Base-by-base conservation (phyloP, 2,329 filamentous ascomycete genomes). In the Orbilia blumenaviensis region DNA sequence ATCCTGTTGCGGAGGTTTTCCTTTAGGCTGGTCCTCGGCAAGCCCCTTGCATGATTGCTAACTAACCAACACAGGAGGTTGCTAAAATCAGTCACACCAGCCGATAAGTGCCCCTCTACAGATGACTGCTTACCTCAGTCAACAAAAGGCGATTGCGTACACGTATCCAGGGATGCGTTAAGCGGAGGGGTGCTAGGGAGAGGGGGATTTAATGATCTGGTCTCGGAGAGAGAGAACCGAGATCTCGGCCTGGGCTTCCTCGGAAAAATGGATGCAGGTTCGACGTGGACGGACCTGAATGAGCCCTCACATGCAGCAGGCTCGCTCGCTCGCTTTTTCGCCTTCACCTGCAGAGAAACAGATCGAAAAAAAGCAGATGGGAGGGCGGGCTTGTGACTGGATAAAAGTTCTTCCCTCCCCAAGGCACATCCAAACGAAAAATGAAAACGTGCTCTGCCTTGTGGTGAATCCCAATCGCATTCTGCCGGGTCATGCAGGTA, bases 361-460 rank as follows among this genome's bases (percentile, higher is more conserved):
- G 29, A 23, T 23, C 29, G 29, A 56, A 56, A 56, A 5, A 36
- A 2, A 38, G 16, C 29, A 23, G 4, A 54, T 32, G 60, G n/a
- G 48, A 56, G 48, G 9, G n/a, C n/a, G 25, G 23, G 1, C 29
- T 56, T 38, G 1, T 66, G 62, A 66, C 36, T 66, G 62, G 62
- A 54, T 50, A 46, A 48, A 56, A 44, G 60, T 66, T 41, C 36
- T 64, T 67, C 52, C 58, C 63, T 52, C 63, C 50, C 23, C 63
- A 68, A 75, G 71, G 63, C 71, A 46, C 25, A 50, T 25, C 48
- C 38, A 21, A 52, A 50, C 46, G 18, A 34, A 50, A 41, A 52
- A 41, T 12, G 64, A 75, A 67, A 75, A 68, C 63, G 71, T 75
- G 71, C 71, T 68, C 71, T 42, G 71, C 71, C 71, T 75, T 75